Evolutionary conservation across 768 basidiomycete species (phyloP).

Genomic region (Peribolospora kevripleyi): DNA sequence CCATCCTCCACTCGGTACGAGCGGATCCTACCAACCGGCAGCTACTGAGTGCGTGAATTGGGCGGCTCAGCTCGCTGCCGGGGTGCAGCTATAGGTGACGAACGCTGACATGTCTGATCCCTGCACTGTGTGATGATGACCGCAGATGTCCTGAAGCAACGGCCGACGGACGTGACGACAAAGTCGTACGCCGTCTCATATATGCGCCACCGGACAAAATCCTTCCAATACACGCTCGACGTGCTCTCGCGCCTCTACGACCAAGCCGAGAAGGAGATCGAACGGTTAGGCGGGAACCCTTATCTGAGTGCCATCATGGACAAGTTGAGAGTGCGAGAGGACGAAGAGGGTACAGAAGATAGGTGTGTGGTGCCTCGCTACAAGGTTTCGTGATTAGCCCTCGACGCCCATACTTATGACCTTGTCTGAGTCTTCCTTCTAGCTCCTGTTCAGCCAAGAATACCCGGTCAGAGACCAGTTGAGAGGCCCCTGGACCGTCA

Average conservation of each 20-base stretch:
- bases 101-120: neutral
- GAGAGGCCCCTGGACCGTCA: no score
- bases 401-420: no score
- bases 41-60: conserved; percentile 43
- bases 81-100: neutral
- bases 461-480: no score
- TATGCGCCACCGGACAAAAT: conserved; percentile 46
- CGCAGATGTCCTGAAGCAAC: conserved; percentile 67
- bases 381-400: no score
- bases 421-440: no score
- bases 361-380: no score
- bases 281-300: conserved; percentile 49
- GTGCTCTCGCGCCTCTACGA: conserved; percentile 42
- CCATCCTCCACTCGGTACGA: conserved; percentile 68
- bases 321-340: neutral
- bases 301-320: neutral
- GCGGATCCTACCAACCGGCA: conserved; percentile 50
- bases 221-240: conserved; percentile 60
- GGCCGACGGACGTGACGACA: conserved; percentile 52
- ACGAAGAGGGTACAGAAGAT: neutral
- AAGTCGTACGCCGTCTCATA: conserved; percentile 61
- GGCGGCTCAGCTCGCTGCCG: neutral
- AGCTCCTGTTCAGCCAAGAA: no score
- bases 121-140: neutral
- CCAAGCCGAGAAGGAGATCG: conserved; percentile 45